These are phyloP conservation scores for Staphylotrichum longicolle DNA, from an alignment of 495 filamentous ascomycete genomes.

Conservation along the genomic window DNA sequence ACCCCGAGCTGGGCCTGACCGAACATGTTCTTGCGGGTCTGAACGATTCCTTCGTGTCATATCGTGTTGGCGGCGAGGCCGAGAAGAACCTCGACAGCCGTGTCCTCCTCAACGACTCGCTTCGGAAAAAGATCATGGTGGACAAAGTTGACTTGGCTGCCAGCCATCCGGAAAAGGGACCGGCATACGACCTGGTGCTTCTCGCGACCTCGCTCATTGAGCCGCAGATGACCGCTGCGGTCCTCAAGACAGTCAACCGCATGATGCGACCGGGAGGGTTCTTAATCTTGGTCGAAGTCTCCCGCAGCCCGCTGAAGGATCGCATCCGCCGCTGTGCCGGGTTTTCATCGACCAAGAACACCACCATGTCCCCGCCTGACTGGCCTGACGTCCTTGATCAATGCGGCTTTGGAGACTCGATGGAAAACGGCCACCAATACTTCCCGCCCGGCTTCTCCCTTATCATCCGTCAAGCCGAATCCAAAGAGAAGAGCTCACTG, in stretches of 20 bases:
- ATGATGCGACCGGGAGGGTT: conserved; percentile 45
- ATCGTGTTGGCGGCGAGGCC: conserved; percentile 25
- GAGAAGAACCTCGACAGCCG: conserved; percentile 25
- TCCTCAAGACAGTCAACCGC: conserved; percentile 27
- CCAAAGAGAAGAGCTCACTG: conserved; percentile 20
- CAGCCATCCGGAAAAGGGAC: background rate
- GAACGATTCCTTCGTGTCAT: conserved; percentile 35
- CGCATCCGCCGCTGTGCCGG: conserved; percentile 22
- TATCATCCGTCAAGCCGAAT: conserved; percentile 39
- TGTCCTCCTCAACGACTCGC: background rate
- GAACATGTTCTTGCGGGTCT: conserved; percentile 36
- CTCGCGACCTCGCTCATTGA: conserved; percentile 37
- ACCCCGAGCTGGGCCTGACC: conserved; percentile 30
- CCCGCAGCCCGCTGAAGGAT: conserved; percentile 23
- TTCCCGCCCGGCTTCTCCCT: conserved; percentile 34
- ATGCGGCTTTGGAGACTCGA: conserved; percentile 33
- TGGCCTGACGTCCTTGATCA: conserved; percentile 40
- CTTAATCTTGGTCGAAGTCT: conserved; percentile 38
- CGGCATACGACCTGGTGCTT: conserved; percentile 40
- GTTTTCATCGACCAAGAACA: background rate
- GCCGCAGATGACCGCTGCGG: background rate
- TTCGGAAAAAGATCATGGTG: conserved; percentile 26
- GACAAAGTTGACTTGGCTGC: conserved; percentile 30
- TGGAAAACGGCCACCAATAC: conserved; percentile 31
- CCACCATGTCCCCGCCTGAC: conserved; percentile 25